phyloP scores from a whole-genome alignment of 345 rosid genomes.

The Euphorbia lathyris region DNA sequence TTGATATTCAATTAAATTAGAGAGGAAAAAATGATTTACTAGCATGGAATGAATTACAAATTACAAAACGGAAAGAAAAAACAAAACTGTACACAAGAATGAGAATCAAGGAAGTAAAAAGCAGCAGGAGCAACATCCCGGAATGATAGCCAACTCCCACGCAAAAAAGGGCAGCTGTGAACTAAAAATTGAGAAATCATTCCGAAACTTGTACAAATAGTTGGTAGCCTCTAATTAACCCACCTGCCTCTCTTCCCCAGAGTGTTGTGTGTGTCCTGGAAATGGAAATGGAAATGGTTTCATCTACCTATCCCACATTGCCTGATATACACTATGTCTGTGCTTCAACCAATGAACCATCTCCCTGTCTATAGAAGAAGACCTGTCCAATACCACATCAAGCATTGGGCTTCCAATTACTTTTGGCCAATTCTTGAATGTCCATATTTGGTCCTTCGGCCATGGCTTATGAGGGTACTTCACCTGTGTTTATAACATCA shows the following conservation, averaged over 20 bases:
- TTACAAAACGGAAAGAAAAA: conserved; percentile 19
- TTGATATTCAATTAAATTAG: neutral
- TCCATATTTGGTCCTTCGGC: conserved; percentile 96
- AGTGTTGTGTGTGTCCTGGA: neutral
- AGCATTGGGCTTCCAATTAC: conserved; percentile 94
- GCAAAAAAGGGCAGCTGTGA: conserved; percentile 34
- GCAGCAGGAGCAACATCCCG: conserved; percentile 19
- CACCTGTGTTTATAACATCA: conserved; percentile 40
- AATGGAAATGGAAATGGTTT: neutral
- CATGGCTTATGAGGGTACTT: conserved; percentile 86
- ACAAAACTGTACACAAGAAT: conserved; percentile 62
- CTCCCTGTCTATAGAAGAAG: conserved; percentile 63
- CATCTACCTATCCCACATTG: conserved; percentile 68
- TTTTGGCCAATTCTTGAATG: conserved; percentile 53
- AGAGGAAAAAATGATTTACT: conserved; percentile 15
- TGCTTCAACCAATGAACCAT: conserved; percentile 87
- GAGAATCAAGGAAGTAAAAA: conserved; percentile 17
- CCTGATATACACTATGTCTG: conserved; percentile 64
- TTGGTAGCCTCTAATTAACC: conserved; percentile 12
- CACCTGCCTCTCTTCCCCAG: conserved; percentile 16
- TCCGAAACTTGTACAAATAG: conserved; percentile 32
- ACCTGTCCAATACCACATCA: conserved; percentile 54
- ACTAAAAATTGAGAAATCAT: conserved; percentile 34
- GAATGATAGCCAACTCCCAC: conserved; percentile 49
- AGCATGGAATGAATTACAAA: conserved; percentile 48